Evolutionary conservation across 768 basidiomycete species (phyloP).

Genomic region (Kwoniella mangroviensis): DNA sequence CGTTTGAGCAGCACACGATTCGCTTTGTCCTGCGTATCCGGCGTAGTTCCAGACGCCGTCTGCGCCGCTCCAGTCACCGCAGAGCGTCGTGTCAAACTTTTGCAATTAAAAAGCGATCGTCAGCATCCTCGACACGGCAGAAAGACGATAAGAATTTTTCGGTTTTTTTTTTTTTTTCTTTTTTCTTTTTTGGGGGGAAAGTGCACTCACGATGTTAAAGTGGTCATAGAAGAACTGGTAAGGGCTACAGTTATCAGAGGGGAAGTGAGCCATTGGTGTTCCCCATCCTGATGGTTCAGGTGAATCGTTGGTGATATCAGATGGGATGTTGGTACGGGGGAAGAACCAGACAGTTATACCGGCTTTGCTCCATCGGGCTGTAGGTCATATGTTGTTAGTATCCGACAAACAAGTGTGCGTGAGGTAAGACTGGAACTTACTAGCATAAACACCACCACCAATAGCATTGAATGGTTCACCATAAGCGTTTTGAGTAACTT

Average conservation of each 20-base stretch:
- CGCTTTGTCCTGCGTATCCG: constrained; percentile 75
- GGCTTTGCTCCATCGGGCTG: constrained; percentile 74
- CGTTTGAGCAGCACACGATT: constrained; percentile 82
- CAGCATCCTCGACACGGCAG: neutral
- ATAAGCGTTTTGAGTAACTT: constrained; percentile 66
- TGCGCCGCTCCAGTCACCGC: constrained; percentile 85
- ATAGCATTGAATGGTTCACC: constrained; percentile 85
- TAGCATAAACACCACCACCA: constrained; percentile 86
- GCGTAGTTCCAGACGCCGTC: constrained; percentile 74
- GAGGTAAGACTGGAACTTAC: constrained; percentile 62
- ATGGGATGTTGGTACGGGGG: constrained; percentile 70
- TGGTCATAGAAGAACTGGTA: constrained; percentile 78
- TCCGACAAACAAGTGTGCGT: too few relatives aligned
- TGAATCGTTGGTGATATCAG: constrained; percentile 73
- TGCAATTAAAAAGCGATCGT: neutral
- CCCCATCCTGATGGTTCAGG: constrained; percentile 81
- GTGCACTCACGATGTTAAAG: constrained; percentile 61
- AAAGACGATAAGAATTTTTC: neutral
- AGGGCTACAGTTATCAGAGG: constrained; percentile 73
- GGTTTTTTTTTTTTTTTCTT: neutral
- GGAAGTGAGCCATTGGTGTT: constrained; percentile 75
- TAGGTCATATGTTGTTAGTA: constrained; percentile 11
- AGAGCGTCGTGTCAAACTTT: constrained; percentile 41
- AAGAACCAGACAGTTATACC: constrained; percentile 86
- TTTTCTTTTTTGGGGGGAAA: neutral